A percentile compares a stretch with the other conserved stretches of the same genome.
These are phyloP conservation scores for Pinus taeda DNA, from an alignment of 75 land plant genomes.

Conservation along the genomic window DNA sequence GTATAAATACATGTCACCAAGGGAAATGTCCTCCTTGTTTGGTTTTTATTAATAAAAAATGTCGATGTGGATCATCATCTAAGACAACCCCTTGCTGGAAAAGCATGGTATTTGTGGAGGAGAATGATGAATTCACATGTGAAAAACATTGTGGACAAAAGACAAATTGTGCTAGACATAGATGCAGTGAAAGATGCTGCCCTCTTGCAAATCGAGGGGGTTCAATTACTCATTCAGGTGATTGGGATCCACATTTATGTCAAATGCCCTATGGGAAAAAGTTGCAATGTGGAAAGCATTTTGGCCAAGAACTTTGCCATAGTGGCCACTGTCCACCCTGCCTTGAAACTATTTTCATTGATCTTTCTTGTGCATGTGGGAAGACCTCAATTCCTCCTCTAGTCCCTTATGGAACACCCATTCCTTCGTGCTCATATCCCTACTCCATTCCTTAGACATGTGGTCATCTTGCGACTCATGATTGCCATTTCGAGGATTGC, in stretches of 20 bases:
- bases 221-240: conserved; percentile 14
- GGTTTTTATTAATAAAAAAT: conserved; percentile 69
- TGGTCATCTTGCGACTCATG: conserved; percentile 86
- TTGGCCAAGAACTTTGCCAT: conserved; percentile 81
- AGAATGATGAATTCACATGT: conserved; percentile 48
- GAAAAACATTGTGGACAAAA: conserved; percentile 83
- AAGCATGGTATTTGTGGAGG: conserved; percentile 10
- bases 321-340: conserved; percentile 96
- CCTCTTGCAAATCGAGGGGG: conserved; percentile 41
- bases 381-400: conserved; percentile 94
- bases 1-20: conserved; percentile 61
- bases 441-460: conserved; percentile 87
- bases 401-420: conserved; percentile 93
- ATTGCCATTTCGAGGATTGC: conserved; percentile 94
- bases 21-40: conserved; percentile 74
- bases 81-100: conserved; percentile 70
- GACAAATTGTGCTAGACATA: conserved; percentile 92
- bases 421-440: conserved; percentile 74
- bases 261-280: conserved; percentile 80
- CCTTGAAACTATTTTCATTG: conserved; percentile 86
- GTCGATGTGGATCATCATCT: conserved; percentile 77
- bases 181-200: conserved; percentile 87
- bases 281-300: conserved; percentile 87
- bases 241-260: conserved; percentile 83
- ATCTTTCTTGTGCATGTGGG: conserved; percentile 95